Evolutionary conservation across 805 yeast species (phyloP), one percentile per base, ranked within the genome.

Genomic region (Candida caryicola): DNA sequence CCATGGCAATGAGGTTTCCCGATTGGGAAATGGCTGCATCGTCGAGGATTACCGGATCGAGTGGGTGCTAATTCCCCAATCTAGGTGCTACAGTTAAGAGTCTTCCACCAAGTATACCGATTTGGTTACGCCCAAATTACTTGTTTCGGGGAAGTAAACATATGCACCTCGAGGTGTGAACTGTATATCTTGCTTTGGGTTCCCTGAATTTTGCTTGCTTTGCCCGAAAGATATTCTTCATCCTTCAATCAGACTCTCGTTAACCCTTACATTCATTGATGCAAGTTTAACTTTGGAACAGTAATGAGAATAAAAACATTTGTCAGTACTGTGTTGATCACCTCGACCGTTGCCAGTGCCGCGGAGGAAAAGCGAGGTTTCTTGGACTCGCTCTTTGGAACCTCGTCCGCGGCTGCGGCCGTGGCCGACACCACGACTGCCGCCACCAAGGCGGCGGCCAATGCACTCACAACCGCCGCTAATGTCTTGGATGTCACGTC

Each of bases 221-320:
- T 21, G 10, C 34, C 13, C 23, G 31, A 19, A 18, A 28, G 23
- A 21, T 32, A 27, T 34, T 19, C 17, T 19, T 31, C 18, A 29
- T 21, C 25, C 25, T 21, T 21, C 25, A 21, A 10, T 10, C 25
- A 21, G 25, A 21, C 25, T 21, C 25, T 21, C 25, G 25, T 21
- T 21, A 21, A 21, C 25, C 17, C 25, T 21, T 21, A 21, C 25
- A 7, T 21, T 21, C 25, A 21, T 21, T 34, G 26, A 37, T 31
- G 33, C 40, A 29, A 31, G 37, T 40, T 38, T 21, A 27, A 47
- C 33, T 36, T 38, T 34, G 29, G 31, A 35, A 29, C 21, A 17
- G 29, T 23, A 23, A 58, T 58, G 64, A 58, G 50, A 47, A 39
- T 57, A 43, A 40, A 48, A 16, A 43, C 55, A 40, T 54, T 55